Evolutionary conservation across 2,329 filamentous ascomycete genomes (phyloP).

Genomic region (Colletotrichum truncatum): DNA sequence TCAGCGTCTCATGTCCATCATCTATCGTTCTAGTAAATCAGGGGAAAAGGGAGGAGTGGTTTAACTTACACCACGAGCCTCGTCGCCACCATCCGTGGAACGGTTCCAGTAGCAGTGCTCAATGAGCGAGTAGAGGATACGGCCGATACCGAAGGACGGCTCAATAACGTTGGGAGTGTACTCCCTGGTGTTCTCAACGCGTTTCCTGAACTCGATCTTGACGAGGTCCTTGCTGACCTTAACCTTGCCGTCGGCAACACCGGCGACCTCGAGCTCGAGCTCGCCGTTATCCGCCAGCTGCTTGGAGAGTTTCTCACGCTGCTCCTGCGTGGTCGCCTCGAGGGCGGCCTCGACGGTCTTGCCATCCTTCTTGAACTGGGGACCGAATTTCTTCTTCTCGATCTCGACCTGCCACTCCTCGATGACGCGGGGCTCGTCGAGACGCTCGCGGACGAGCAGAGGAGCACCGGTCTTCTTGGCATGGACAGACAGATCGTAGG

Average conservation of each 20-base stretch:
- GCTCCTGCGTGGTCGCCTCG: slow-evolving; percentile 77
- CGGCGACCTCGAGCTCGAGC: slow-evolving; percentile 78
- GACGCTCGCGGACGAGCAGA: slow-evolving; percentile 83
- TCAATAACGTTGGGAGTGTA: slow-evolving; percentile 97
- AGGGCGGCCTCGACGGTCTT: slow-evolving; percentile 86
- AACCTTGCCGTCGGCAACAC: slow-evolving; percentile 74
- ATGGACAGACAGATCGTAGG: slow-evolving; percentile 93
- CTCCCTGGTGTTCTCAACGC: slow-evolving; percentile 85
- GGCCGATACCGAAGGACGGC: slow-evolving; percentile 95
- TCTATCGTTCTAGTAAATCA: background rate
- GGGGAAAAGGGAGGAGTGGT: background rate
- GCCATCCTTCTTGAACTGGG: slow-evolving; percentile 93
- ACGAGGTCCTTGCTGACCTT: slow-evolving; percentile 83
- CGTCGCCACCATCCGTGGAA: slow-evolving; percentile 72
- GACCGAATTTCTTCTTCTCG: slow-evolving; percentile 96
- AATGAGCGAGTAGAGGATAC: slow-evolving; percentile 91
- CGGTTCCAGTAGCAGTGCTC: slow-evolving; percentile 97
- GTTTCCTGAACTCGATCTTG: slow-evolving; percentile 83
- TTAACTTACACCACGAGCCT: slow-evolving; percentile 82
- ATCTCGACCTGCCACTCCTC: slow-evolving; percentile 91
- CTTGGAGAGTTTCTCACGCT: slow-evolving; percentile 82
- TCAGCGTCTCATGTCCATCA: slow-evolving; percentile 52
- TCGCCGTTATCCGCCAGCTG: slow-evolving; percentile 78
- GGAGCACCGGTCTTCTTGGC: slow-evolving; percentile 90
- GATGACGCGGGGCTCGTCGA: slow-evolving; percentile 79